A percentile compares a stretch with the other conserved stretches of the same genome.
Conservation (phyloP, 2,329 filamentous ascomycete genomes). For the Colletotrichum trifolii region DNA sequence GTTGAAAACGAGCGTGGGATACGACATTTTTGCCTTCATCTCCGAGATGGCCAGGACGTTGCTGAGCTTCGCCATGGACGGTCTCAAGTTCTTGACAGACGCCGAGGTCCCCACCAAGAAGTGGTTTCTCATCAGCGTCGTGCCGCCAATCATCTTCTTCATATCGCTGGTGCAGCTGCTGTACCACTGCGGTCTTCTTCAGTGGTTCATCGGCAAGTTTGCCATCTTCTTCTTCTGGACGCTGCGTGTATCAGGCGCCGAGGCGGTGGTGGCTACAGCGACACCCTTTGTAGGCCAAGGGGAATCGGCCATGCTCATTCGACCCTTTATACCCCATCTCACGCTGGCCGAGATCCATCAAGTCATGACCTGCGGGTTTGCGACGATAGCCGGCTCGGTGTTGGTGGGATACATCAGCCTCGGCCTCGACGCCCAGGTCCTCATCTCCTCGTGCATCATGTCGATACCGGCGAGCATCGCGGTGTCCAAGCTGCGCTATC, state of each 20-base stretch:
- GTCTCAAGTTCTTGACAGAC: slow-evolving; percentile 72
- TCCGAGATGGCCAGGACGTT: slow-evolving; percentile 71
- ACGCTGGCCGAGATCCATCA: slow-evolving; percentile 80
- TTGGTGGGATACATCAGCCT: slow-evolving; percentile 77
- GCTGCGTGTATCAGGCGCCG: slow-evolving; percentile 78
- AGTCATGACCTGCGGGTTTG: slow-evolving; percentile 80
- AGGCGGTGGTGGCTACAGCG: slow-evolving; percentile 79
- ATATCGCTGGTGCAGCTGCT: slow-evolving; percentile 77
- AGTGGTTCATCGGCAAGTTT: slow-evolving; percentile 81
- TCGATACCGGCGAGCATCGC: slow-evolving; percentile 80
- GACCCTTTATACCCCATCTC: slow-evolving; percentile 76
- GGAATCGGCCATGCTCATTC: slow-evolving; percentile 81
- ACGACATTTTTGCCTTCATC: slow-evolving; percentile 81
- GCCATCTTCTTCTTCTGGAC: slow-evolving; percentile 82
- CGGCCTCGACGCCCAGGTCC: slow-evolving; percentile 75
- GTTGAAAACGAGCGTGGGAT: slow-evolving; percentile 29
- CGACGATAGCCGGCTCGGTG: slow-evolving; percentile 79
- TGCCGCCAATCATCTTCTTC: slow-evolving; percentile 83
- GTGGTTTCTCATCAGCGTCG: slow-evolving; percentile 74
- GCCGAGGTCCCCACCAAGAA: slow-evolving; percentile 48
- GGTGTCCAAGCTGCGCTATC: slow-evolving; percentile 77
- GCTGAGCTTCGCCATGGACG: slow-evolving; percentile 72
- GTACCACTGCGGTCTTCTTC: slow-evolving; percentile 75
- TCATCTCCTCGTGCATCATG: slow-evolving; percentile 82
- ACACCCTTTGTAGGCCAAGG: slow-evolving; percentile 85